Conservation (phyloP, 176 grass and related monocot species). For the Lolium perenne region DNA sequence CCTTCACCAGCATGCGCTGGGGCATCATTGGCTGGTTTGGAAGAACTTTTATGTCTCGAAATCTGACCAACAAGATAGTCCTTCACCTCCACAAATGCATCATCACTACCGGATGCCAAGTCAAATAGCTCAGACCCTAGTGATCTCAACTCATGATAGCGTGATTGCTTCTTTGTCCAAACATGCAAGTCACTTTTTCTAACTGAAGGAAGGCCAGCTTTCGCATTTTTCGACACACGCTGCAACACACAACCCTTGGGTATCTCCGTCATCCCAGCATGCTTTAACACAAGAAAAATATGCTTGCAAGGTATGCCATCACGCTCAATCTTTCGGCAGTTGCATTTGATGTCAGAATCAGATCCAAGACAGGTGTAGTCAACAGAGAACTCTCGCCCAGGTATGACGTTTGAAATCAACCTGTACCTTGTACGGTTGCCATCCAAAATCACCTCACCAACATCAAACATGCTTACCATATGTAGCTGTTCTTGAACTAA, state of each 20-base stretch:
- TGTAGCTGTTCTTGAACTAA: background rate
- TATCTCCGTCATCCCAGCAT: background rate
- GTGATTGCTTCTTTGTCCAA: background rate
- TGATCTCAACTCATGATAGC: background rate
- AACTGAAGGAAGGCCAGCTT: background rate
- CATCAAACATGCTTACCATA: background rate
- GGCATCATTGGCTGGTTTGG: background rate
- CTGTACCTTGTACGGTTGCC: background rate
- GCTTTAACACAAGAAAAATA: background rate
- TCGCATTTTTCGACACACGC: background rate
- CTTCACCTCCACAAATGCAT: background rate
- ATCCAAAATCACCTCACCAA: background rate
- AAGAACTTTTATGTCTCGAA: background rate
- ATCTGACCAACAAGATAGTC: background rate
- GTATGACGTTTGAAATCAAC: background rate
- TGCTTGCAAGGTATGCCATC: background rate
- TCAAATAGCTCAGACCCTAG: constrained; percentile 1
- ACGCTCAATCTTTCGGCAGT: background rate
- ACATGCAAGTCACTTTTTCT: constrained; percentile 3
- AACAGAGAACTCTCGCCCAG: background rate
- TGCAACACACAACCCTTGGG: background rate
- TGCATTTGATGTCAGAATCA: background rate
- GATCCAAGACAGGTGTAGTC: background rate
- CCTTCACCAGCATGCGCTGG: background rate
- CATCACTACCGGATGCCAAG: background rate